Conservation (phyloP, 106 monocot genomes). For the Vanilla planifolia region DNA sequence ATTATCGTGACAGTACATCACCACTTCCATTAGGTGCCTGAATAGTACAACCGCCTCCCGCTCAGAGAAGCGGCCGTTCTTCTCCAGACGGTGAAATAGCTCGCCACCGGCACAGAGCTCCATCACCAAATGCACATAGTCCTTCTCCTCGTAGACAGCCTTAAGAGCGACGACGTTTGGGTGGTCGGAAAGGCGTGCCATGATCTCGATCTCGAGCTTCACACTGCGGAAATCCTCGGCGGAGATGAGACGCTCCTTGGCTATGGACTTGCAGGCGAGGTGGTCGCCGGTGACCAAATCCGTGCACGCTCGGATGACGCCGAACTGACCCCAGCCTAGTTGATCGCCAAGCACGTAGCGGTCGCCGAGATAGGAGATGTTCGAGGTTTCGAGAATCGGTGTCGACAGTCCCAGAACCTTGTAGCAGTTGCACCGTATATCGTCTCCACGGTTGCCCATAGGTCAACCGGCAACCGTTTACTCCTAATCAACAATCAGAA, state of each 20-base stretch:
- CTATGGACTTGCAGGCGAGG: constrained; percentile 85
- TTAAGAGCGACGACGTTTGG: constrained; percentile 82
- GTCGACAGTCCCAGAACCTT: constrained; percentile 37
- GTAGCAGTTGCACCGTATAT: constrained; percentile 37
- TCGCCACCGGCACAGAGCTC: constrained; percentile 95
- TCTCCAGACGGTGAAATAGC: constrained; percentile 70
- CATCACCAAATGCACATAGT: constrained; percentile 77
- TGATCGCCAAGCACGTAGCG: constrained; percentile 54
- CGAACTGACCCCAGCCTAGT: constrained; percentile 89
- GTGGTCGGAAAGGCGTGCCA: constrained; percentile 78
- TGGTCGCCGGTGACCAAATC: constrained; percentile 50
- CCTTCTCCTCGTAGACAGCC: constrained; percentile 82
- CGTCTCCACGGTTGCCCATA: not conserved
- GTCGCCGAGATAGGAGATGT: constrained; percentile 50
- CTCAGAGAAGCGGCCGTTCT: constrained; percentile 62
- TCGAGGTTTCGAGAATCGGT: constrained; percentile 55
- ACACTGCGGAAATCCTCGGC: constrained; percentile 59
- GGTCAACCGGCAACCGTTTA: not conserved
- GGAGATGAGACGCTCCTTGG: constrained; percentile 73
- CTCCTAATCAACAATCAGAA: not conserved
- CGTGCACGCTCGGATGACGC: constrained; percentile 64
- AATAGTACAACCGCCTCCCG: constrained; percentile 50
- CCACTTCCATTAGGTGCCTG: constrained; percentile 69
- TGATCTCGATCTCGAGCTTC: constrained; percentile 90
- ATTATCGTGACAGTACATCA: constrained; percentile 72